phyloP scores from a whole-genome alignment of 2,329 filamentous ascomycete species.

The Didymella pinodella region DNA sequence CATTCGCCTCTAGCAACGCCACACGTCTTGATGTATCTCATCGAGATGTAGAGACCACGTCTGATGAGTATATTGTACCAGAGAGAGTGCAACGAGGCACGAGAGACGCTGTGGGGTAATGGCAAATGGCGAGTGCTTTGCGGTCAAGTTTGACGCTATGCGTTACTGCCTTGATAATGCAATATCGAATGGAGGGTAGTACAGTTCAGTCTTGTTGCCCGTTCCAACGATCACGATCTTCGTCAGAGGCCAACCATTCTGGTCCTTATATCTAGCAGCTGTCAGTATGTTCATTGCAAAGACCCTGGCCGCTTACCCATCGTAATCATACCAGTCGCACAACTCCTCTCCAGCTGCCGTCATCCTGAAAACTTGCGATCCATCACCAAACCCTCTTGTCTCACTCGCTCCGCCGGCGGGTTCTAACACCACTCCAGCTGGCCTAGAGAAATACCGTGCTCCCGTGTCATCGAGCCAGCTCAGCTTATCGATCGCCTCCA shows the following conservation, averaged over 20 bases:
- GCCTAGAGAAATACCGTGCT: conserved; percentile 32
- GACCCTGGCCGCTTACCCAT: conserved; percentile 28
- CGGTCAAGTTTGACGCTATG: too few species aligned
- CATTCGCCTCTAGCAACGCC: too few species aligned
- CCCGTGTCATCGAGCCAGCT: conserved; percentile 32
- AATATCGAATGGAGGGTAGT: conserved; percentile 44
- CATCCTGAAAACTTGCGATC: conserved; percentile 41
- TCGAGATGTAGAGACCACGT: too few species aligned
- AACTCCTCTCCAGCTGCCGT: conserved; percentile 33
- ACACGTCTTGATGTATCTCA: too few species aligned
- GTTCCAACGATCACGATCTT: conserved; percentile 40
- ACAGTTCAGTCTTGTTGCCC: conserved; percentile 31
- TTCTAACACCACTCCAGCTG: conserved; percentile 35
- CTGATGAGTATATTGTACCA: too few species aligned
- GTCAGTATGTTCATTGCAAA: not conserved
- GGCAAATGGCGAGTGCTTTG: too few species aligned
- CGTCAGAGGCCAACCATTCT: conserved; percentile 41
- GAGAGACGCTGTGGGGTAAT: too few species aligned
- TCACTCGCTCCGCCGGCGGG: conserved; percentile 39
- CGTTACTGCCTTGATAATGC: conserved; percentile 5
- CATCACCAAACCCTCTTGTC: conserved; percentile 33
- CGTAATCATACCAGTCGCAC: conserved; percentile 47
- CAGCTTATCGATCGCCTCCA: conserved; percentile 40
- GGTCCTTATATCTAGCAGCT: conserved; percentile 37
- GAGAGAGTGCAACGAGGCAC: too few species aligned